A percentile compares a stretch with the other conserved stretches of the same genome.
These are phyloP conservation scores for Solanum hybrid DNA, from an alignment of 305 asterid species.

Conservation along the genomic window DNA sequence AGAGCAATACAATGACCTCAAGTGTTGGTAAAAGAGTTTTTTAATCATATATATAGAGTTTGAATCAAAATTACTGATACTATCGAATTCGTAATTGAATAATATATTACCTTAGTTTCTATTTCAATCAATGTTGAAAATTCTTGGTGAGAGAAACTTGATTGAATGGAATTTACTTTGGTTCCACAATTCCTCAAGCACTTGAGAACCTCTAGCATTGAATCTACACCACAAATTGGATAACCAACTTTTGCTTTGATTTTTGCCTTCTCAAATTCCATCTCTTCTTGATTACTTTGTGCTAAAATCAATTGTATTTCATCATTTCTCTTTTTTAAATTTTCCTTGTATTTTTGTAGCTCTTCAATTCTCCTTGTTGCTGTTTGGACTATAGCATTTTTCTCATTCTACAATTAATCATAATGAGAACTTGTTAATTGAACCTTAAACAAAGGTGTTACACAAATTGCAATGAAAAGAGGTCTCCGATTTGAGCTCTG, in stretches of 20 bases:
- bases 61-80: background rate
- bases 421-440: background rate
- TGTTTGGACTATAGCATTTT: slow-evolving; percentile 34
- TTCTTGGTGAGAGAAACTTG: slow-evolving; percentile 21
- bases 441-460: background rate
- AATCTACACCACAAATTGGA: slow-evolving; percentile 43
- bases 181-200: slow-evolving; percentile 22
- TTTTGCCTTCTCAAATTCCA: slow-evolving; percentile 17
- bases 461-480: background rate
- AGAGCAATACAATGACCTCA: background rate
- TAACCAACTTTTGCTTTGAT: slow-evolving; percentile 23
- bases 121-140: slow-evolving; percentile 31
- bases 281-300: background rate
- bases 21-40: background rate
- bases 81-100: background rate
- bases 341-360: slow-evolving; percentile 14
- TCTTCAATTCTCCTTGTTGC: slow-evolving; percentile 28
- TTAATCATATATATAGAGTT: background rate
- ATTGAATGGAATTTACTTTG: slow-evolving; percentile 15
- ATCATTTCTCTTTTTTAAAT: slow-evolving; percentile 15
- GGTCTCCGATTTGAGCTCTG: background rate
- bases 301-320: slow-evolving; percentile 22
- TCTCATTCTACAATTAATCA: slow-evolving; percentile 26
- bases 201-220: slow-evolving; percentile 34
- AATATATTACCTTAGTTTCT: slow-evolving; percentile 33